phyloP scores from a whole-genome alignment of 345 rosid species.

The Erucastrum elatum region DNA sequence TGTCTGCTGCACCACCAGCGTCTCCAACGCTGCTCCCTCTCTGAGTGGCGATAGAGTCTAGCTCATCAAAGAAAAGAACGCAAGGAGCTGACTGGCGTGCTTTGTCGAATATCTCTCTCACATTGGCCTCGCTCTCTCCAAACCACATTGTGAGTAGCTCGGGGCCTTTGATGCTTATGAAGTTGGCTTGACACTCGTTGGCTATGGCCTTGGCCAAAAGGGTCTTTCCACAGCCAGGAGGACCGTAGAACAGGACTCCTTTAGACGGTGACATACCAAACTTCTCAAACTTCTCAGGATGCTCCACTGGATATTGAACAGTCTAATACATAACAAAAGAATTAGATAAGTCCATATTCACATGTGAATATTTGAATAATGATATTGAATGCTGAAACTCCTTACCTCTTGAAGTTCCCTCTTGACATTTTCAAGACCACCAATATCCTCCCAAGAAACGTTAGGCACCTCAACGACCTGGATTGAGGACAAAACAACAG shows the following conservation, averaged over 20 bases:
- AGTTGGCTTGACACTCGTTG: slow-evolving; percentile 72
- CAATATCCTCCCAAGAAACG: slow-evolving; percentile 70
- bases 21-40: slow-evolving; percentile 37
- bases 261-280: slow-evolving; percentile 47
- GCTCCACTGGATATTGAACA: neutral
- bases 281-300: slow-evolving; percentile 17
- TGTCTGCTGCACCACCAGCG: slow-evolving; percentile 71
- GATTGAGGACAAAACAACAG: neutral
- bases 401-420: slow-evolving; percentile 74
- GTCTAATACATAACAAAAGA: neutral
- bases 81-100: slow-evolving; percentile 71
- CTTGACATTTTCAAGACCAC: slow-evolving; percentile 75
- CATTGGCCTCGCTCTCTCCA: slow-evolving; percentile 80
- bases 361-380: neutral
- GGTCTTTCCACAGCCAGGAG: slow-evolving; percentile 73
- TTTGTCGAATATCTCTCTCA: slow-evolving; percentile 71
- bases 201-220: slow-evolving; percentile 73
- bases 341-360: neutral
- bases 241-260: slow-evolving; percentile 75
- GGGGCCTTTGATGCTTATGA: slow-evolving; percentile 70
- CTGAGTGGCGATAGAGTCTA: slow-evolving; percentile 74
- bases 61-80: slow-evolving; percentile 82
- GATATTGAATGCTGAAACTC: slow-evolving; percentile 27
- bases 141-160: slow-evolving; percentile 78
- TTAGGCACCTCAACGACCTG: slow-evolving; percentile 78